These are phyloP conservation scores for Anthracocystis panici-leucophaei DNA, from an alignment of 1,284 basidiomycete genomes.

Conservation along the genomic window DNA sequence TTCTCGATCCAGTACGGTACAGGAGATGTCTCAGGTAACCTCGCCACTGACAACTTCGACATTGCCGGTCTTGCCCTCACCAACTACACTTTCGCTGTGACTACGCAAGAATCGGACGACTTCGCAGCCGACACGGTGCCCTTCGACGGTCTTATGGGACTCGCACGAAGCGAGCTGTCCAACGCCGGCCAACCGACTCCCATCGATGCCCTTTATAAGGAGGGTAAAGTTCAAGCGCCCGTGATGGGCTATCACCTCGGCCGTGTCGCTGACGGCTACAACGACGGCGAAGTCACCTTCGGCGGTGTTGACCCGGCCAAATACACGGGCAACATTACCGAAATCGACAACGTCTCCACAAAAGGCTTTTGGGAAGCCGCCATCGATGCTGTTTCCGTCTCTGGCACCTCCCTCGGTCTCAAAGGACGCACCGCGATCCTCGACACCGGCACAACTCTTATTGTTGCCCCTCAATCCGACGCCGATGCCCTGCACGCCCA, in stretches of 20 bases:
- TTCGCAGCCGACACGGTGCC: conserved; percentile 72
- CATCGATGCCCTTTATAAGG: conserved; percentile 78
- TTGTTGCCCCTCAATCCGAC: conserved; percentile 70
- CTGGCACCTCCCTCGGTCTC: conserved; percentile 74
- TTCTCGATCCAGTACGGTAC: conserved; percentile 82
- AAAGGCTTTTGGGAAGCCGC: conserved; percentile 81
- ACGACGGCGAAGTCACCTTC: conserved; percentile 83
- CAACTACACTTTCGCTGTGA: conserved; percentile 80
- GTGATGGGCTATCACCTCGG: conserved; percentile 86
- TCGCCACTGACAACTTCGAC: conserved; percentile 78
- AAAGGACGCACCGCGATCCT: conserved; percentile 70
- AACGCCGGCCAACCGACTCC: conserved; percentile 78
- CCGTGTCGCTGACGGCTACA: conserved; percentile 76
- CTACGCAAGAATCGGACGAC: conserved; percentile 76
- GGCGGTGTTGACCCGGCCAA: conserved; percentile 81
- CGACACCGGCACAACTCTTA: conserved; percentile 70
- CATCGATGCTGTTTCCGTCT: conserved; percentile 75
- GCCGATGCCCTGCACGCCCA: conserved; percentile 75
- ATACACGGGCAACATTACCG: conserved; percentile 60
- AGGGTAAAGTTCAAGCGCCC: conserved; percentile 76
- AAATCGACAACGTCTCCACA: conserved; percentile 66
- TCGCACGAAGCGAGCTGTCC: conserved; percentile 72
- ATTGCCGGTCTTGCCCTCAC: conserved; percentile 78
- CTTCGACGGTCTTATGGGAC: conserved; percentile 87
- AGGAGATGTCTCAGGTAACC: conserved; percentile 77